Conservation (phyloP, 345 rosid genomes). For the Excoecaria agallocha region DNA sequence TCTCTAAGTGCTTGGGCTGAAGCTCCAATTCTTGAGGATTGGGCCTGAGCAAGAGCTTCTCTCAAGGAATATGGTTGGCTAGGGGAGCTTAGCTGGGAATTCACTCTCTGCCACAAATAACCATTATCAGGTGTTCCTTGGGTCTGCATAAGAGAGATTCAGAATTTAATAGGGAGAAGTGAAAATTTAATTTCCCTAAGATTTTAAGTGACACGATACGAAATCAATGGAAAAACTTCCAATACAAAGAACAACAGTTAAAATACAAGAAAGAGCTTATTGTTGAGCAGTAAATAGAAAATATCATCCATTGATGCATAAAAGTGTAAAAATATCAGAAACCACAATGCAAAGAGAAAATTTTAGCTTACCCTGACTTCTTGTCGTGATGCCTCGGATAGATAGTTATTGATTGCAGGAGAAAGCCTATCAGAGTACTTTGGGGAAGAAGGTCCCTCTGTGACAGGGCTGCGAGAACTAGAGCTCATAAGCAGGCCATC, state of each 20-base stretch:
- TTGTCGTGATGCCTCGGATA: constrained; percentile 97
- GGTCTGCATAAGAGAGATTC: constrained; percentile 50
- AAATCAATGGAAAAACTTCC: background rate
- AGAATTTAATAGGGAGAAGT: constrained; percentile 4
- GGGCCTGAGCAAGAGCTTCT: constrained; percentile 99
- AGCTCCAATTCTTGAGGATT: constrained; percentile 97
- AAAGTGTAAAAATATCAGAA: background rate
- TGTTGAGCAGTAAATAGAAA: constrained; percentile 10
- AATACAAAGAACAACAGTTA: background rate
- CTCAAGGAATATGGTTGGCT: constrained; percentile 97
- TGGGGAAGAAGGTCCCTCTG: constrained; percentile 84
- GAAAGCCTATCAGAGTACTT: constrained; percentile 98
- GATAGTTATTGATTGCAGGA: constrained; percentile 88
- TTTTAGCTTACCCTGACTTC: constrained; percentile 74
- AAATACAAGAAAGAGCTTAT: background rate
- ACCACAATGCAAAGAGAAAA: constrained; percentile 2
- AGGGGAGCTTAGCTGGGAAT: constrained; percentile 96
- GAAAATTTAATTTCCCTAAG: background rate
- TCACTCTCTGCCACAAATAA: constrained; percentile 91
- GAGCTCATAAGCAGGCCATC: constrained; percentile 86
- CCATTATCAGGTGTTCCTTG: constrained; percentile 96
- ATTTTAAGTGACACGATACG: background rate
- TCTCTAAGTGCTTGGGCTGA: constrained; percentile 96
- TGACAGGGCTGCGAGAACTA: constrained; percentile 84
- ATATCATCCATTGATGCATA: background rate